These are phyloP conservation scores for Dicorynia guianensis DNA, from an alignment of 306 rosid species.

Conservation along the genomic window DNA sequence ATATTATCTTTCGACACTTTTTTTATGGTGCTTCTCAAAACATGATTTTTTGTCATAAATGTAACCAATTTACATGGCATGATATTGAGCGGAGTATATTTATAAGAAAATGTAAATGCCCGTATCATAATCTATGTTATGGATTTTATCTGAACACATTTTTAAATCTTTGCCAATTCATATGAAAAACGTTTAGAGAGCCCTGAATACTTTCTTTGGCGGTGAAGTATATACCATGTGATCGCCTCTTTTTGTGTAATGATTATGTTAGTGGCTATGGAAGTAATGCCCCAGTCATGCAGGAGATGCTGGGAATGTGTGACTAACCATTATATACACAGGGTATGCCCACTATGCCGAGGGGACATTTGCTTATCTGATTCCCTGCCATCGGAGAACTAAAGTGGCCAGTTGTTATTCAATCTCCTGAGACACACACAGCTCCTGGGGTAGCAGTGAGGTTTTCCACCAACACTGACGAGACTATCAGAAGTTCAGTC, in stretches of 20 bases:
- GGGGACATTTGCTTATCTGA: conserved; percentile 84
- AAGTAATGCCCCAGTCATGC: conserved; percentile 16
- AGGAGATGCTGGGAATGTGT: conserved; percentile 27
- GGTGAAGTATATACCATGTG: conserved; percentile 3
- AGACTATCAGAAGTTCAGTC: conserved; percentile 53
- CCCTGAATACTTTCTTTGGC: not conserved
- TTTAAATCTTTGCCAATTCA: conserved; percentile 25
- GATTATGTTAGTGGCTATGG: conserved; percentile 23
- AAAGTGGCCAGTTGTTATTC: conserved; percentile 42
- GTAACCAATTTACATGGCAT: not conserved
- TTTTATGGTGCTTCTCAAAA: conserved; percentile 1
- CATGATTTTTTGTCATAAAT: conserved; percentile 22
- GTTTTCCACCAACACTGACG: conserved; percentile 38
- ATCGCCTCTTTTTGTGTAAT: conserved; percentile 27
- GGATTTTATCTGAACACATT: not conserved
- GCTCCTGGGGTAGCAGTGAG: conserved; percentile 16
- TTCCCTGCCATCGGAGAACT: conserved; percentile 54
- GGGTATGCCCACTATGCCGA: conserved; percentile 98
- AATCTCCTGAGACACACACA: conserved; percentile 24
- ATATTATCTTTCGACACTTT: not conserved
- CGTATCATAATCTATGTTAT: conserved; percentile 12
- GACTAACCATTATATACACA: conserved; percentile 50
- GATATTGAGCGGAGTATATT: not conserved
- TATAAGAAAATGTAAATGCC: not conserved
- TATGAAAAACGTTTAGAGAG: conserved; percentile 8